Evolutionary conservation across 352 stramenopile species (phyloP).

Genomic region (Aphanomyces stellatus): DNA sequence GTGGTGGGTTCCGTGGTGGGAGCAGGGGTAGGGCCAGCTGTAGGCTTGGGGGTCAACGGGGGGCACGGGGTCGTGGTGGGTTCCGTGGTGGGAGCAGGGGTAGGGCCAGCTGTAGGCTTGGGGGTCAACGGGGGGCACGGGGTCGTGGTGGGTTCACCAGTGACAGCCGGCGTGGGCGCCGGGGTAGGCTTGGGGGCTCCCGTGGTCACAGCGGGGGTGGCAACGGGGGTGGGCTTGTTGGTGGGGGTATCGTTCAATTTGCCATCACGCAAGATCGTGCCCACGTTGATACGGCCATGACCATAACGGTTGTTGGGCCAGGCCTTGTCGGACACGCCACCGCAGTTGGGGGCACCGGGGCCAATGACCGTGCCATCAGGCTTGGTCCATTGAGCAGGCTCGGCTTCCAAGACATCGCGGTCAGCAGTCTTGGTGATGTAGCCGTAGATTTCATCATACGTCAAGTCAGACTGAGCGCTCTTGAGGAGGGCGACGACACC

Average conservation of each 20-base stretch:
- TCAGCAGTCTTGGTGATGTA: conserved; percentile 15
- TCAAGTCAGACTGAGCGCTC: conserved; percentile 22
- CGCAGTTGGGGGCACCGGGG: conserved; percentile 28
- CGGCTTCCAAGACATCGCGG: neutral
- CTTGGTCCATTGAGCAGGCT: neutral
- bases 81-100: neutral
- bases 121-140: neutral
- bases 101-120: neutral
- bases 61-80: neutral
- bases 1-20: neutral
- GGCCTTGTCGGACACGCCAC: conserved; percentile 25
- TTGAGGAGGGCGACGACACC: conserved; percentile 28
- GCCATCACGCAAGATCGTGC: conserved; percentile 18
- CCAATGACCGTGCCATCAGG: conserved; percentile 26
- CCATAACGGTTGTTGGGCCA: conserved; percentile 41
- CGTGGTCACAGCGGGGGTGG: neutral
- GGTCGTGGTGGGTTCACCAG: neutral
- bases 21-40: neutral
- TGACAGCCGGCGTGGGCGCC: neutral
- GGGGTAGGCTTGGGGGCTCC: neutral
- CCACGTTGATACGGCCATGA: conserved; percentile 27
- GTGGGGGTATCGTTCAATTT: conserved; percentile 2
- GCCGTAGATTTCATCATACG: conserved; percentile 25
- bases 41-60: neutral
- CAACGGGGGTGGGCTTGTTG: neutral